Base-by-base conservation (phyloP, 352 stramenopile genomes). In the Pythium myriotylum region DNA sequence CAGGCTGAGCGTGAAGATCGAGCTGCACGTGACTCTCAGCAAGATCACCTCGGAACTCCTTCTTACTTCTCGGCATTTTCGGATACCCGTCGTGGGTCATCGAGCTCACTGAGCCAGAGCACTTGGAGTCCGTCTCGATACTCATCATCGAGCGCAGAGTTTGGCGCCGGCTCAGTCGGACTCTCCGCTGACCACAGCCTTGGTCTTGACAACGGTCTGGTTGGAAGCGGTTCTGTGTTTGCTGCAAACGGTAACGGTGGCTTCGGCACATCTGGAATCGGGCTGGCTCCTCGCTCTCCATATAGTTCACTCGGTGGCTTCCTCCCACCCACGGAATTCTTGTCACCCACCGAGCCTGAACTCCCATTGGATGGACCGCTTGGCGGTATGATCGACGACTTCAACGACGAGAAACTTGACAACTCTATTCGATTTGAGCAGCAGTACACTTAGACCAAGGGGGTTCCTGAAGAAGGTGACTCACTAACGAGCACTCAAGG, bases 221-320 rank as follows among this genome's bases (percentile, higher is more conserved):
- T 6, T 5, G 50, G 54, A 49, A 43, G 50, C 8, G 52, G 32
- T 42, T 51, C 54, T 2, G 26, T 68, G 23, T 67, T 68, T 41
- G 32, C 74, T 50, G 62, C 62, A 33, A 69, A 73, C 27, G 54
- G 58, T 33, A 77, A 67, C 19, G 59, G 41, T 40, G 49, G 23
- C 6, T 64, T 72, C 20, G 53, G 56, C 41, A 41, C 51, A 22
- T 57, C 46, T 7, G 33, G 39, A 3, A 58, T 70, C 29, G 65
- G 67, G 19, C 26, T 56, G 9, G 46, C 51, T 39, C 67, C 48
- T 19, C 45, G 58, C 16, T 70, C 63, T 10, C 61, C 72, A 6
- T 90, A 89, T 67, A 72, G 68, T 29, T 77, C 81, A 20, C 71
- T 91, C n/a, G 70, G 77, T 8, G 77, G 76, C n/a, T 87, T 88